Base-by-base conservation (phyloP, 208 protist genomes). In the Acanthamoeba royreba region DNA sequence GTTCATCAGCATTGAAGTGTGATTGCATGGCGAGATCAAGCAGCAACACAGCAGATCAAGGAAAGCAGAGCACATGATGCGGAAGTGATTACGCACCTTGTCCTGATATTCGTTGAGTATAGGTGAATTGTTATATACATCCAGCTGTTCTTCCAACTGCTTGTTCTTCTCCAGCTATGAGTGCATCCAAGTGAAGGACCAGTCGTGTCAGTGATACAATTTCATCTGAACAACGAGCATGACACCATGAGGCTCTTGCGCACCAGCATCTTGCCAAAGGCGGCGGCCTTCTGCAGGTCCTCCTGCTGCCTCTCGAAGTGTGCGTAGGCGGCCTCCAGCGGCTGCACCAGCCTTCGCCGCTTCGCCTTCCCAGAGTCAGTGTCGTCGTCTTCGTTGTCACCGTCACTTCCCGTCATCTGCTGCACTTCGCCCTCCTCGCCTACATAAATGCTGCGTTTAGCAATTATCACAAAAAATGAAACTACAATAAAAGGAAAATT, bases 41-140 rank as follows among this genome's bases (percentile, higher is more conserved):
- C 13, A 58, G 49, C 15, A 58, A 58, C 13, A 58, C 49, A n/a
- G n/a, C n/a, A n/a, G n/a, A n/a, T n/a, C n/a, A n/a, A n/a, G n/a
- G n/a, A n/a, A n/a, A n/a, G n/a, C n/a, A n/a, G n/a, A n/a, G n/a
- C n/a, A n/a, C n/a, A n/a, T n/a, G n/a, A n/a, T n/a, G n/a, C n/a
- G n/a, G 49, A 58, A 58, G 13, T 58, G 49, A 58, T n/a, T n/a
- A 58, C 49, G 49, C 49, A 31, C 74, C 74, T 85, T 85, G 42
- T 85, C 74, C 43, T 85, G 74, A 33, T 85, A 85, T 25, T 85
- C 74, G 74, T 85, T 85, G 74, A 85, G 74, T 5, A 85, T 85
- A 22, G 74, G 25, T 1, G 74, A 85, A 13, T 40, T n/a, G 15
- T 53, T 40, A 17, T 53, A 85, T 19, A 85, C 43, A 7, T 85